A percentile compares a stretch with the other conserved stretches of the same genome.
These are phyloP conservation scores for Cutaneotrichosporon sp. DNA, from an alignment of 1,284 basidiomycete genomes.

Conservation along the genomic window DNA sequence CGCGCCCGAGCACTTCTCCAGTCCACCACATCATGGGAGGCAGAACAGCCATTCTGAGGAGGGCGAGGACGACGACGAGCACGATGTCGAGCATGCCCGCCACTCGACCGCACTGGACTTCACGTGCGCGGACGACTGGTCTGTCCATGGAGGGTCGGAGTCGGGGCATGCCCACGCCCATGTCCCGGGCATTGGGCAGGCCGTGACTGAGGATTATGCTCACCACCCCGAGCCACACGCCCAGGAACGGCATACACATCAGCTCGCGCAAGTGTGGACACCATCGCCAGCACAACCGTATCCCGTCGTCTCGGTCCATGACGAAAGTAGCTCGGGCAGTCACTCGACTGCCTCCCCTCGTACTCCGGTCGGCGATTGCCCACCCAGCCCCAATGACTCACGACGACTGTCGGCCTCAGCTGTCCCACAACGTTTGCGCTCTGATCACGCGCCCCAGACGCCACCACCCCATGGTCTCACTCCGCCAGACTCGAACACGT, in stretches of 20 bases:
- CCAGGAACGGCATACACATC: background rate
- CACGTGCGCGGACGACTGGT: constrained; percentile 1
- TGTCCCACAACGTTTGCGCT: background rate
- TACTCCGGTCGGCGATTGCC: background rate
- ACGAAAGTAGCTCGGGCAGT: background rate
- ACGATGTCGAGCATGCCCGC: background rate
- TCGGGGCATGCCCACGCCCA: background rate
- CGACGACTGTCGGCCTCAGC: background rate
- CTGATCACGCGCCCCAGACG: background rate
- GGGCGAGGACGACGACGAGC: too few relatives aligned
- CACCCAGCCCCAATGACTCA: too few relatives aligned
- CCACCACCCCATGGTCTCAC: background rate
- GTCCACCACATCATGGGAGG: background rate
- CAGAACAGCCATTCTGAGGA: too few relatives aligned
- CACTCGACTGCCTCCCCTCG: background rate
- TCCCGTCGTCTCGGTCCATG: too few relatives aligned
- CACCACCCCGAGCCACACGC: background rate
- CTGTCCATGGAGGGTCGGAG: background rate
- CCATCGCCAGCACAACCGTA: background rate
- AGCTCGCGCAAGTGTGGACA: background rate
- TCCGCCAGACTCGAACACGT: constrained; percentile 1
- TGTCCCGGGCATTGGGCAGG: background rate
- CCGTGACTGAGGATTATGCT: background rate
- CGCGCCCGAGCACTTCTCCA: background rate
- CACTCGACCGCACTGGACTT: background rate